A percentile compares a stretch with the other conserved stretches of the same genome.
Evolutionary conservation across 2,329 filamentous ascomycete genomes (phyloP).

Genomic region (Colletotrichum aenigma): DNA sequence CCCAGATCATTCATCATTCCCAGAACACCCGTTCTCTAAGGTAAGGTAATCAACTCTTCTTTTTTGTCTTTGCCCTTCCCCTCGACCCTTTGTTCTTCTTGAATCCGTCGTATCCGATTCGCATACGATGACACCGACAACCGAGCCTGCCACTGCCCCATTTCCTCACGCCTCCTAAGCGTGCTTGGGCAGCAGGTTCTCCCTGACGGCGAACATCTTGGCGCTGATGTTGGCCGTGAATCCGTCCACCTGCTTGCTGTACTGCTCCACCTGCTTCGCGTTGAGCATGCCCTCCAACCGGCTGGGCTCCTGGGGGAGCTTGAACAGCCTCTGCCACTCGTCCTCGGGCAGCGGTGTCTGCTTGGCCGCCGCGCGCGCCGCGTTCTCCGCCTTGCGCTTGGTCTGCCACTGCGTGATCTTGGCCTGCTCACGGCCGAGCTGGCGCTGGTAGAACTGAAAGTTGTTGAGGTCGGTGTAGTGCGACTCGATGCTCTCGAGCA

Average conservation of each 20-base stretch:
- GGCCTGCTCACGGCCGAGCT: slow-evolving; percentile 89
- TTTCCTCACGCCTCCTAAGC: slow-evolving; percentile 1
- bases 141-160: background rate
- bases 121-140: background rate
- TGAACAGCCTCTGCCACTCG: slow-evolving; percentile 98
- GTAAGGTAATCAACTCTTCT: slow-evolving; percentile 4
- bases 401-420: slow-evolving; percentile 97
- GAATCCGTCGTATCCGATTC: background rate
- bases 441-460: slow-evolving; percentile 95
- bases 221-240: slow-evolving; percentile 90
- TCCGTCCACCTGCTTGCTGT: slow-evolving; percentile 94
- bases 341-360: slow-evolving; percentile 90
- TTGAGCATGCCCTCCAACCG: slow-evolving; percentile 93
- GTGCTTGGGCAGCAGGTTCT: slow-evolving; percentile 66
- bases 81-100: slow-evolving; percentile 2
- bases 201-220: slow-evolving; percentile 97
- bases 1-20: slow-evolving; percentile 24
- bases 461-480: slow-evolving; percentile 99
- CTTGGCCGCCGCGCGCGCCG: slow-evolving; percentile 82
- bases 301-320: slow-evolving; percentile 93
- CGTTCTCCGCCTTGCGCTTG: slow-evolving; percentile 97
- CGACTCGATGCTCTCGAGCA: slow-evolving; percentile 95
- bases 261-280: slow-evolving; percentile 95
- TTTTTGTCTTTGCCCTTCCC: background rate
- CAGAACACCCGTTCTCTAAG: slow-evolving; percentile 20